Evolutionary conservation across 2,329 filamentous ascomycete species (phyloP).

Genomic region (Penicillium sp.): DNA sequence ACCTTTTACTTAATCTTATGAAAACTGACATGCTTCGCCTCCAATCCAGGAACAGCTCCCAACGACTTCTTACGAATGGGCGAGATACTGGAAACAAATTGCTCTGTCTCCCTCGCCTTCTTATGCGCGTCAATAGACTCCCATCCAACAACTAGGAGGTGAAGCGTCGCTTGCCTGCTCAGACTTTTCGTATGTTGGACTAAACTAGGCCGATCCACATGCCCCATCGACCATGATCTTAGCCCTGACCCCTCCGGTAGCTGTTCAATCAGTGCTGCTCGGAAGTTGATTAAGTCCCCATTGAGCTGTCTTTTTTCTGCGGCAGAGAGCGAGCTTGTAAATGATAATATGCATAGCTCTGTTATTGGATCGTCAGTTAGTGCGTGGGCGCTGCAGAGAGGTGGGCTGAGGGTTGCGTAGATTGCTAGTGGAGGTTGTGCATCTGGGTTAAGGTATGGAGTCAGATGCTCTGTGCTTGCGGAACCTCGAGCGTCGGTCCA

Average conservation of each 20-base stretch:
- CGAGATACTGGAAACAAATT: slow-evolving; percentile 45
- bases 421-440: slow-evolving; percentile 23
- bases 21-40: slow-evolving; percentile 50
- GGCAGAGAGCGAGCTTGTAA: slow-evolving; percentile 36
- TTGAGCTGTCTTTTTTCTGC: slow-evolving; percentile 30
- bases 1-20: slow-evolving; percentile 24
- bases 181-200: slow-evolving; percentile 37
- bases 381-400: slow-evolving; percentile 26
- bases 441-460: slow-evolving; percentile 26
- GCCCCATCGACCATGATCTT: slow-evolving; percentile 36
- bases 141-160: slow-evolving; percentile 54
- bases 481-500: slow-evolving; percentile 35
- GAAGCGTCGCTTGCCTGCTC: slow-evolving; percentile 44
- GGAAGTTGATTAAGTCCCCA: slow-evolving; percentile 40
- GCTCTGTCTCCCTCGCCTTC: slow-evolving; percentile 46
- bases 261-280: slow-evolving; percentile 32
- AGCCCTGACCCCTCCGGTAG: slow-evolving; percentile 28
- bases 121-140: slow-evolving; percentile 52
- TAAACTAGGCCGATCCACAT: slow-evolving; percentile 37
- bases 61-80: slow-evolving; percentile 45
- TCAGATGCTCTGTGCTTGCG: slow-evolving; percentile 16
- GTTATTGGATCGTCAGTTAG: slow-evolving; percentile 47
- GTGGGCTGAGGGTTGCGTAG: slow-evolving; percentile 34
- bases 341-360: slow-evolving; percentile 50
- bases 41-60: slow-evolving; percentile 38